Evolutionary conservation across 179 eudicot species (phyloP).

Genomic region (Beta corolliflora): DNA sequence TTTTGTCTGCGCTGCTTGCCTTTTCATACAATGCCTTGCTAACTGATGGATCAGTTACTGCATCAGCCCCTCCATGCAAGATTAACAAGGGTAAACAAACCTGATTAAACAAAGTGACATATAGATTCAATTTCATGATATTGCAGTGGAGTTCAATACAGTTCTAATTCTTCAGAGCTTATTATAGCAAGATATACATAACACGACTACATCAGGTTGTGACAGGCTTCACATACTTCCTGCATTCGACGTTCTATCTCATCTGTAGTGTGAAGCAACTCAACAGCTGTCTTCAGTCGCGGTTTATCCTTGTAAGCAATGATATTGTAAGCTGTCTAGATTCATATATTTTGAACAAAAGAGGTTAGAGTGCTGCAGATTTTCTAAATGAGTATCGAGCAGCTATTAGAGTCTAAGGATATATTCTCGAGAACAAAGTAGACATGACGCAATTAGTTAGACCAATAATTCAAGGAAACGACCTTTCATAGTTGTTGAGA

Average conservation of each 20-base stretch:
- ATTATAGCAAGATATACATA: no score
- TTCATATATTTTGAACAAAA: not conserved
- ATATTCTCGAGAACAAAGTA: no score
- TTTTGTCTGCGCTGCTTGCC: slow-evolving; percentile 80
- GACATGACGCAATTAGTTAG: no score
- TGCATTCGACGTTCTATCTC: slow-evolving; percentile 62
- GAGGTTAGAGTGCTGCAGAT: not conserved
- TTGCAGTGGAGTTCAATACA: not conserved
- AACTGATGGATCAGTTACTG: slow-evolving; percentile 85
- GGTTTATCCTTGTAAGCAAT: slow-evolving; percentile 78
- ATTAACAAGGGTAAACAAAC: slow-evolving; percentile 79
- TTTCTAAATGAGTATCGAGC: not conserved
- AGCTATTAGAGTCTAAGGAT: no score
- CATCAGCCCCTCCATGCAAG: slow-evolving; percentile 81
- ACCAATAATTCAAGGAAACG: no score
- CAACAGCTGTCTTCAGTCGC: slow-evolving; percentile 72
- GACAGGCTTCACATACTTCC: slow-evolving; percentile 46
- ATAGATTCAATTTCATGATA: not conserved
- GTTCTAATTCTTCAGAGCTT: no score
- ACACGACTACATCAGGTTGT: no score
- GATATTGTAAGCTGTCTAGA: slow-evolving; percentile 72
- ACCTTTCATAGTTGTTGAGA: no score
- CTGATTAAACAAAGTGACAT: slow-evolving; percentile 28
- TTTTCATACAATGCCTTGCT: slow-evolving; percentile 80
- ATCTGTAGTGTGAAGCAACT: slow-evolving; percentile 69